Percentiles rank a stretch among this genome's conserved stretches.
These are phyloP conservation scores for Thermochaetoides thermophila DNA, from an alignment of 495 filamentous ascomycete species.

Conservation along the genomic window DNA sequence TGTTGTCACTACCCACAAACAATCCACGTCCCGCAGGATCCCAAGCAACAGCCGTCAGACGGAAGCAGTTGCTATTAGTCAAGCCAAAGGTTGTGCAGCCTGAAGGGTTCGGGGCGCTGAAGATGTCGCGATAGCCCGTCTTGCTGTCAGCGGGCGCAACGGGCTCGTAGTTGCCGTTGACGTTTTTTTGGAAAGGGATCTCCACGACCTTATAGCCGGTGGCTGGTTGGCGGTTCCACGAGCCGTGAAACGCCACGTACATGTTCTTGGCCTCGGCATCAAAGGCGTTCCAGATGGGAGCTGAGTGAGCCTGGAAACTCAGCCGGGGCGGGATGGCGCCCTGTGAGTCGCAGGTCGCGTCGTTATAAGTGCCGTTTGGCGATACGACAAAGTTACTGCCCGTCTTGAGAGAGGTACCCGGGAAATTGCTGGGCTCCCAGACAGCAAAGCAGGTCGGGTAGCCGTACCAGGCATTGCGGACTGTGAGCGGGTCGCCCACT, in stretches of 20 bases:
- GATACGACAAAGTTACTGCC: constrained; percentile 36
- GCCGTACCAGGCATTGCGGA: constrained; percentile 37
- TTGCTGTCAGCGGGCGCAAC: constrained; percentile 22
- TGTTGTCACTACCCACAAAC: constrained; percentile 30
- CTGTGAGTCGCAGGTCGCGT: constrained; percentile 31
- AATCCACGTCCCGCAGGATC: constrained; percentile 24
- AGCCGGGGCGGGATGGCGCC: constrained; percentile 32
- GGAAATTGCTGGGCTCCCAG: constrained; percentile 38
- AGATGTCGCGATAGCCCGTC: constrained; percentile 25
- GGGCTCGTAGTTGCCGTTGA: constrained; percentile 22
- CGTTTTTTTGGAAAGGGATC: constrained; percentile 22
- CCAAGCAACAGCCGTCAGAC: constrained; percentile 21
- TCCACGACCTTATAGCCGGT: constrained; percentile 27
- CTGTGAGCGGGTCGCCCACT: constrained; percentile 24
- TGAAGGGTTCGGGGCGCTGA: constrained; percentile 16
- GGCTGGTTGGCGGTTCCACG: constrained; percentile 34
- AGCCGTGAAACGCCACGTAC: constrained; percentile 47
- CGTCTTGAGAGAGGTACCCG: constrained; percentile 27
- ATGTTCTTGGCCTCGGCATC: constrained; percentile 34
- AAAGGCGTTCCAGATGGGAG: constrained; percentile 39
- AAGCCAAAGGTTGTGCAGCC: constrained; percentile 26
- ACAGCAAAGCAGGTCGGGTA: constrained; percentile 57
- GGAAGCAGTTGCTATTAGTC: constrained; percentile 24
- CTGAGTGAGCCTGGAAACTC: constrained; percentile 42
- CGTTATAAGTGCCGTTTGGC: constrained; percentile 32